phyloP scores from a whole-genome alignment of 192 early-diverging fungal genomes.

The Entomortierella lignicola region DNA sequence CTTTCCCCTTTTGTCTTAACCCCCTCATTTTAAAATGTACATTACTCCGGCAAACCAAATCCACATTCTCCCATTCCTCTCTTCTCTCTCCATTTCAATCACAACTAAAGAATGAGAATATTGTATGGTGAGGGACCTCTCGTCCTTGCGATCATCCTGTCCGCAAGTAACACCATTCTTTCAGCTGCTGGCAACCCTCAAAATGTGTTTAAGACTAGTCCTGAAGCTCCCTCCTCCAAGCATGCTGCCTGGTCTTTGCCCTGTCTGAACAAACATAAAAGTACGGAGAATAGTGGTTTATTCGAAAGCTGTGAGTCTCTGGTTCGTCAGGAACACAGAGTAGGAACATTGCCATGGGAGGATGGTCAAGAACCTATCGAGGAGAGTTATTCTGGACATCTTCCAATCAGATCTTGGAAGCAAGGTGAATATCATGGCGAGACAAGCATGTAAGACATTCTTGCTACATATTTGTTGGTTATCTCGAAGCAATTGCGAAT shows the following conservation, averaged over 20 bases:
- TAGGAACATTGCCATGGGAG: constrained; percentile 39
- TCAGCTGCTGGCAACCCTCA: background rate
- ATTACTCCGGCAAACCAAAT: no score
- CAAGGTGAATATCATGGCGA: constrained; percentile 53
- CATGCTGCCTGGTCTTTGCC: background rate
- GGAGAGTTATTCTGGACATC: constrained; percentile 69
- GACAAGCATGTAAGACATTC: constrained; percentile 46
- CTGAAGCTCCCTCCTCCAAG: background rate
- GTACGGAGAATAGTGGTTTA: background rate
- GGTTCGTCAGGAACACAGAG: constrained; percentile 36
- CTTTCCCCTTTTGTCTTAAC: no score
- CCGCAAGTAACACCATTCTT: constrained; percentile 1
- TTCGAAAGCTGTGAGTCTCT: background rate
- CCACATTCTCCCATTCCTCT: background rate
- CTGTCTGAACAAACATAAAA: background rate
- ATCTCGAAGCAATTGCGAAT: background rate
- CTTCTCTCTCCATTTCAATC: background rate
- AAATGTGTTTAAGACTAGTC: background rate
- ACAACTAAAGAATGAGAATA: background rate
- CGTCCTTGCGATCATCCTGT: constrained; percentile 1
- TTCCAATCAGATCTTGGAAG: constrained; percentile 65
- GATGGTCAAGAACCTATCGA: constrained; percentile 65
- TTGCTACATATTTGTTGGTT: background rate
- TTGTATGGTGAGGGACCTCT: background rate
- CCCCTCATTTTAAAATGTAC: no score